Evolutionary conservation across 1,284 basidiomycete species (phyloP).

Genomic region (Rhodotorula sp.): DNA sequence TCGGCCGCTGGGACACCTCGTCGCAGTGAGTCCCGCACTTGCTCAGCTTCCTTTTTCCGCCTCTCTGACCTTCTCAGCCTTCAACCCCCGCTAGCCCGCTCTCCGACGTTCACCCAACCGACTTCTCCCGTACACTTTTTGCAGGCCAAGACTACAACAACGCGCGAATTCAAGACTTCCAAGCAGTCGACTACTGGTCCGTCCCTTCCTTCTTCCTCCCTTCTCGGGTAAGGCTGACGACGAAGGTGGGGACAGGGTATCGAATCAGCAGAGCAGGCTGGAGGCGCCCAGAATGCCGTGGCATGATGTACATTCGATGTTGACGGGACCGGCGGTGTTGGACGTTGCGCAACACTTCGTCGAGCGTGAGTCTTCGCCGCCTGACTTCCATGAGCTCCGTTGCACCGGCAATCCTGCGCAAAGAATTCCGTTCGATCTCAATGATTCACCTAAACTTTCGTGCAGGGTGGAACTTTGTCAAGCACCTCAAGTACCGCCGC

Average conservation of each 20-base stretch:
- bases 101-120: slow-evolving; percentile 82
- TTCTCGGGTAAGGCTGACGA: slow-evolving; percentile 42
- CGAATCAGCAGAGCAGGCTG: slow-evolving; percentile 51
- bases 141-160: slow-evolving; percentile 65
- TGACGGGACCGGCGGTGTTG: slow-evolving; percentile 63
- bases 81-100: slow-evolving; percentile 55
- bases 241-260: slow-evolving; percentile 2
- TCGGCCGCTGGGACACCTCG: slow-evolving; percentile 90
- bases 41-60: neutral
- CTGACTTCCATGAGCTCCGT: neutral
- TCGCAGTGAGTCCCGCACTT: neutral
- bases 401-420: too few species aligned
- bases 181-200: slow-evolving; percentile 70
- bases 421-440: too few species aligned
- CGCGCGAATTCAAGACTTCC: slow-evolving; percentile 59
- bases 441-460: too few species aligned
- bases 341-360: slow-evolving; percentile 88
- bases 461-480: slow-evolving; percentile 51
- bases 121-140: slow-evolving; percentile 77
- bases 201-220: slow-evolving; percentile 48
- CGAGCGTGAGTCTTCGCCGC: slow-evolving; percentile 68
- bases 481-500: slow-evolving; percentile 49
- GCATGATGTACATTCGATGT: slow-evolving; percentile 73
- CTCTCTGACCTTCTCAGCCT: neutral
- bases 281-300: slow-evolving; percentile 66